Evolutionary conservation across 495 filamentous ascomycete species (phyloP).

Genomic region (Neurospora hispaniola): DNA sequence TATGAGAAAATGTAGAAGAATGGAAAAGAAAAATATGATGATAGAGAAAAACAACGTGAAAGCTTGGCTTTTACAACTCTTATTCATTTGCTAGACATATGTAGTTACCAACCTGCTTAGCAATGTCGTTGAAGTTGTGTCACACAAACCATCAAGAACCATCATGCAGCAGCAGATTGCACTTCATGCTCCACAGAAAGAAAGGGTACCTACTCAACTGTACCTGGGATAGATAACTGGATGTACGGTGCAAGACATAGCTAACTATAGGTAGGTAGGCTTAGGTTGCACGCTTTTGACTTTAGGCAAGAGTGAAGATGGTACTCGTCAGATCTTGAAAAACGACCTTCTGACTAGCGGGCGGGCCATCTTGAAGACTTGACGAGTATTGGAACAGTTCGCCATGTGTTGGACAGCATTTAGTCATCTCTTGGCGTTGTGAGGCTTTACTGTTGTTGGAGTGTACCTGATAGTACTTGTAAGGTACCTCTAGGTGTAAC

Average conservation of each 20-base stretch:
- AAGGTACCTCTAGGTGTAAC: background rate
- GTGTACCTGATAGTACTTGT: too few species aligned
- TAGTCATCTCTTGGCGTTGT: background rate
- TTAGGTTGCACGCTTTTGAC: background rate
- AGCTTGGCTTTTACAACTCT: background rate
- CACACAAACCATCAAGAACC: background rate
- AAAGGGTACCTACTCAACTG: background rate
- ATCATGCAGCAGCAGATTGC: background rate
- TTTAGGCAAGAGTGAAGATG: background rate
- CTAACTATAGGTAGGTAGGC: background rate
- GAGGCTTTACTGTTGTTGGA: background rate
- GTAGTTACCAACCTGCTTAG: background rate
- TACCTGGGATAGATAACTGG: background rate
- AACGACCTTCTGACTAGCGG: too few species aligned
- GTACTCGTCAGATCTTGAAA: too few species aligned
- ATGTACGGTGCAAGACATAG: background rate
- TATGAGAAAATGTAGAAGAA: background rate
- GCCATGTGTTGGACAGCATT: slow-evolving; percentile 7
- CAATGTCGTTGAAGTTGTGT: background rate
- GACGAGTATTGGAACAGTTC: slow-evolving; percentile 11
- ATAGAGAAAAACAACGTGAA: background rate
- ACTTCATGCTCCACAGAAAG: background rate
- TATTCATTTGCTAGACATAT: background rate
- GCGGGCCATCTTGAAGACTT: too few species aligned
- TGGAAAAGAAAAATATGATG: background rate